Evolutionary conservation across 345 rosid genomes (phyloP), one percentile per base, ranked within the genome.

Genomic region (Dipteronia sinensis): DNA sequence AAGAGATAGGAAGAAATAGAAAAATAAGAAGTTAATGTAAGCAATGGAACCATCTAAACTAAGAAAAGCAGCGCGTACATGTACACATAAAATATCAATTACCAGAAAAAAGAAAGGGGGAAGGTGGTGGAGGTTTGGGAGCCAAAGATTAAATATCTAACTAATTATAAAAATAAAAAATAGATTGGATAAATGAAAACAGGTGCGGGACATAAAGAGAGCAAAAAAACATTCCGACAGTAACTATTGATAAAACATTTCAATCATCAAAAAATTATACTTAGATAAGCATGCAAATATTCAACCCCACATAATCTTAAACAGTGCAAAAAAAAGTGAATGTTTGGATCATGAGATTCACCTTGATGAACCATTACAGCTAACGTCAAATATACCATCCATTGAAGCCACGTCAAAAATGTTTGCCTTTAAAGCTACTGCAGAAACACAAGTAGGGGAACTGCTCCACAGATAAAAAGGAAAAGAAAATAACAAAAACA

Each of bases 391-490:
- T 73, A 76, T 49, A 78, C 82, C 89, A 40, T 84, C 77, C 73
- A 83, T 82, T 67, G 86, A 85, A 77, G 92, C 84, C 85, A 87
- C 70, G 76, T 92, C 92, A 82, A 96, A 92, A 74, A 94, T 80
- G 83, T 90, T 82, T 75, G 88, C 75, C 84, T 86, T 93, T 80
- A 91, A 53, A 73, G 80, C 87, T 67, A 86, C 83, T 49, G 89
- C 87, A 72, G 89, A 92, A 76, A 94, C 89, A 77, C 74, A 79
- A 83, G 97, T 86, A 15, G 98, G 97, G 56, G 89, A 88, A 86
- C 97, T 95, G 87, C 82, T 80, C 47, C 72, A 55, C 74, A 67
- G 83, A 68, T 59, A 72, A 64, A 75, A 67, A 51, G 72, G 49
- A 27, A 38, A 65, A 71, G 12, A 10, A 4, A 69, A 56, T 49